These are phyloP conservation scores for Beauveria caledonica DNA, from an alignment of 2,329 filamentous ascomycete species.

Conservation along the genomic window DNA sequence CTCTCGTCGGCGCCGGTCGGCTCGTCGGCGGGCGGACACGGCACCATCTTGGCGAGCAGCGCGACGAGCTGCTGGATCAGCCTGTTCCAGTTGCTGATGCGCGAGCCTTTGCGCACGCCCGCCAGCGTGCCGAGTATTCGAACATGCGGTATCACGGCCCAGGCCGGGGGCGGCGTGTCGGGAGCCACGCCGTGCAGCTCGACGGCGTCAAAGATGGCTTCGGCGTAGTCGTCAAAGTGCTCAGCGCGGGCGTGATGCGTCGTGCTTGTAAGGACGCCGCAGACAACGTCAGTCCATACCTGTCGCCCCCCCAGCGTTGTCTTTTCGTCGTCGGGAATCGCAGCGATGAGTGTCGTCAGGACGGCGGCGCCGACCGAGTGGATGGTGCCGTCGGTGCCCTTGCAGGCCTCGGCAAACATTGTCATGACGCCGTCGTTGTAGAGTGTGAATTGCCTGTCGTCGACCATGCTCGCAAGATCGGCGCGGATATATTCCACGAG, in stretches of 20 bases:
- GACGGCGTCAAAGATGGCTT: conserved; percentile 49
- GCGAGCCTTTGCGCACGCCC: conserved; percentile 73
- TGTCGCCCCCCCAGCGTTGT: conserved; percentile 35
- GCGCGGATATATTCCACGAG: conserved; percentile 66
- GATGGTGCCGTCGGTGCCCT: conserved; percentile 50
- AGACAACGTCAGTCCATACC: conserved; percentile 57
- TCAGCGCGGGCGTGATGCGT: conserved; percentile 73
- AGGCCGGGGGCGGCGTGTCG: conserved; percentile 19
- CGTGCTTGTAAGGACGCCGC: conserved; percentile 69
- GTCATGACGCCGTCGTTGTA: conserved; percentile 88
- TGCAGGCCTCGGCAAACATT: conserved; percentile 77
- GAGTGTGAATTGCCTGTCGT: conserved; percentile 51
- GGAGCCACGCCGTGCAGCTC: conserved; percentile 20
- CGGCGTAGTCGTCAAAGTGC: conserved; percentile 62
- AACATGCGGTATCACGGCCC: conserved; percentile 40
- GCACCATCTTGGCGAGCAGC: conserved; percentile 41
- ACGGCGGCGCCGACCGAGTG: conserved; percentile 52
- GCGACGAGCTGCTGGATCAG: conserved; percentile 50
- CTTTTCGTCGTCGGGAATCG: conserved; percentile 43
- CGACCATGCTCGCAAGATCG: conserved; percentile 51
- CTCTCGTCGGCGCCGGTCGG: conserved; percentile 26
- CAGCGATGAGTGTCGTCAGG: conserved; percentile 41
- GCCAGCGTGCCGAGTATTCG: conserved; percentile 59
- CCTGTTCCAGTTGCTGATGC: conserved; percentile 63
- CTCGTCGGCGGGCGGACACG: conserved; percentile 31